A percentile compares a stretch with the other conserved stretches of the same genome.
phyloP scores from a whole-genome alignment of 306 rosid genomes.

The Spatholobus suberectus region DNA sequence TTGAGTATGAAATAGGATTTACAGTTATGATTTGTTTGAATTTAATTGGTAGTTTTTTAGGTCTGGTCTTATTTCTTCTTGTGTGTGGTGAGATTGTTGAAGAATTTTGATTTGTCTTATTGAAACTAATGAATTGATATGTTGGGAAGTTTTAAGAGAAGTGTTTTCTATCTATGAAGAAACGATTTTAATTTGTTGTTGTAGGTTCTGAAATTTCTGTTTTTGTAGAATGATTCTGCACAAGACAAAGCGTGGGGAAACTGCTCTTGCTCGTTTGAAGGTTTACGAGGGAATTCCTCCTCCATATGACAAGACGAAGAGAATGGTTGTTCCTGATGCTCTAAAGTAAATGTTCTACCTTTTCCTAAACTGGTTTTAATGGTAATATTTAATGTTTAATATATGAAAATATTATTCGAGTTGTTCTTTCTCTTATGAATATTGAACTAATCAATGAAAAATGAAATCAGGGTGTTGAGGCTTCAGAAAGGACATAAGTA shows the following conservation, averaged over 20 bases:
- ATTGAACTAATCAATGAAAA: constrained; percentile 1
- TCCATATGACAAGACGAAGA: constrained; percentile 61
- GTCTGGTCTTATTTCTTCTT: background rate
- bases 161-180: background rate
- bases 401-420: too few relatives aligned
- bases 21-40: background rate
- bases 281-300: constrained; percentile 69
- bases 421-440: background rate
- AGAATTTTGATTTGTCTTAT: background rate
- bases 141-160: background rate
- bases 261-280: constrained; percentile 64
- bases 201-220: background rate
- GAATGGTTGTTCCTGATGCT: constrained; percentile 72
- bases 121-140: background rate
- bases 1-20: background rate
- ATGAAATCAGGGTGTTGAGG: constrained; percentile 63
- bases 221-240: constrained; percentile 61
- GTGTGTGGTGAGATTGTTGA: background rate
- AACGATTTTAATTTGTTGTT: background rate
- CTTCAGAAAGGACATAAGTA: constrained; percentile 67
- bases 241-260: constrained; percentile 66
- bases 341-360: constrained; percentile 52
- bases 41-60: background rate
- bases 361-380: background rate
- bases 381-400: background rate